Evolutionary conservation across 202 grass and related monocot genomes (phyloP).

Genomic region (Cymbopogon flexuosus): DNA sequence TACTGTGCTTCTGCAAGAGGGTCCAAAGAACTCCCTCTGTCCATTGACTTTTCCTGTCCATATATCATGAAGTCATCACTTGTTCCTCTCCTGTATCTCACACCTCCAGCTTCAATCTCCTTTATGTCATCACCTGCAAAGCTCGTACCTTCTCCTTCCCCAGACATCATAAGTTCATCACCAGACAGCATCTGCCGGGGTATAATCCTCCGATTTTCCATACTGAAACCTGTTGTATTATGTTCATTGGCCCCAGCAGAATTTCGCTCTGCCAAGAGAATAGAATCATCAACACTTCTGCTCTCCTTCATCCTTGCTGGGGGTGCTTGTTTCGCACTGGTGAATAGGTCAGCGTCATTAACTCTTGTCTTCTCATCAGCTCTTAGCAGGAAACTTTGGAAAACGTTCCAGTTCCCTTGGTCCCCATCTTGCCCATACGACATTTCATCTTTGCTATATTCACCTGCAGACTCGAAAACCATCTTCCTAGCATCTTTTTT

Average conservation of each 20-base stretch:
- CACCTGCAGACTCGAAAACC: conserved; percentile 40
- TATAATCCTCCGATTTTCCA: conserved; percentile 51
- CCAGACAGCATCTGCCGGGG: conserved; percentile 49
- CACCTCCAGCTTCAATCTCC: conserved; percentile 67
- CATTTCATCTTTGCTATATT: conserved; percentile 42
- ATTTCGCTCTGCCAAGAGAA: conserved; percentile 54
- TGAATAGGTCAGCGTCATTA: conserved; percentile 56
- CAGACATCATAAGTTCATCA: conserved; percentile 59
- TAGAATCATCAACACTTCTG: conserved; percentile 47
- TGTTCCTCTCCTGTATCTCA: conserved; percentile 43
- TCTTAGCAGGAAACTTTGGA: conserved; percentile 80
- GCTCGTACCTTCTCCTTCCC: conserved; percentile 42
- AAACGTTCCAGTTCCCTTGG: conserved; percentile 86
- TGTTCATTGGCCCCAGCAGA: conserved; percentile 39
- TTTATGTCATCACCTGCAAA: conserved; percentile 49
- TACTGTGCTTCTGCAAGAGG: conserved; percentile 50
- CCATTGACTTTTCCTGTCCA: conserved; percentile 61
- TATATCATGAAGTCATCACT: conserved; percentile 70
- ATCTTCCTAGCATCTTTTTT: conserved; percentile 51
- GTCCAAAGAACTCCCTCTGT: conserved; percentile 49
- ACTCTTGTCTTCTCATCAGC: conserved; percentile 57
- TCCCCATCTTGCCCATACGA: conserved; percentile 47
- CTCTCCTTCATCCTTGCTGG: conserved; percentile 48
- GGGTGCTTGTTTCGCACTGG: conserved; percentile 50
- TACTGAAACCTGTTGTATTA: conserved; percentile 43